A percentile compares a stretch with the other conserved stretches of the same genome.
phyloP scores from a whole-genome alignment of 2,329 filamentous ascomycete genomes.

The Pyricularia sp. region DNA sequence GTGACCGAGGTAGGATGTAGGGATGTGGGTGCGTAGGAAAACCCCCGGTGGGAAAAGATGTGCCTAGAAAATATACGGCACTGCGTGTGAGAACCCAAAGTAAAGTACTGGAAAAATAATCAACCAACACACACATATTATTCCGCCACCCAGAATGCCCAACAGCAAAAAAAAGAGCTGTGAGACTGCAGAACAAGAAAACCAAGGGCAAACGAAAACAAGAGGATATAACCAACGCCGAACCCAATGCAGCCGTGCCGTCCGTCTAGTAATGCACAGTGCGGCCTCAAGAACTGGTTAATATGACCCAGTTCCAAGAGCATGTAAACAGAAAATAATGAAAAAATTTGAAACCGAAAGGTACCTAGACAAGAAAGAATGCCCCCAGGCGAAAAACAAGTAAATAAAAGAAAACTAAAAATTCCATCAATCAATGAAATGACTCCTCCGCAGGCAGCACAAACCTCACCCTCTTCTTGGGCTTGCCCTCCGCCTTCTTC shows the following conservation, averaged over 20 bases:
- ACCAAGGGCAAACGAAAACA: neutral
- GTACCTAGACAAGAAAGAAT: neutral
- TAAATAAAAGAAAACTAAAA: neutral
- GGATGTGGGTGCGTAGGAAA: neutral
- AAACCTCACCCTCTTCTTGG: conserved; percentile 47
- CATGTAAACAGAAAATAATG: neutral
- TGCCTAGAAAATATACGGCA: neutral
- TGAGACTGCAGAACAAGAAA: neutral
- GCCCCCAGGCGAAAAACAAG: neutral
- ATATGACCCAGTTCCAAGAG: neutral
- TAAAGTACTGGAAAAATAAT: neutral
- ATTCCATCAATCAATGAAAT: neutral
- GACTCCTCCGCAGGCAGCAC: conserved; percentile 32
- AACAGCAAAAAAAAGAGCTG: neutral
- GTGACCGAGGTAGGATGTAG: neutral
- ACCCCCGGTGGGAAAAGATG: neutral
- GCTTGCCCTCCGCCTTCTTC: conserved; percentile 30
- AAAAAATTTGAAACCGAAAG: neutral
- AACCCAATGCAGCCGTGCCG: conserved; percentile 2
- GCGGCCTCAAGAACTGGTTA: neutral
- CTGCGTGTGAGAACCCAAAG: neutral
- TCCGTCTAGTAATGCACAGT: conserved; percentile 1
- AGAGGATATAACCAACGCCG: neutral
- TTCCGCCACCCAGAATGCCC: neutral
- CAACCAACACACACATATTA: neutral